These are phyloP conservation scores for Klebsormidium nitens DNA, from an alignment of 139 green algal species.

Conservation along the genomic window DNA sequence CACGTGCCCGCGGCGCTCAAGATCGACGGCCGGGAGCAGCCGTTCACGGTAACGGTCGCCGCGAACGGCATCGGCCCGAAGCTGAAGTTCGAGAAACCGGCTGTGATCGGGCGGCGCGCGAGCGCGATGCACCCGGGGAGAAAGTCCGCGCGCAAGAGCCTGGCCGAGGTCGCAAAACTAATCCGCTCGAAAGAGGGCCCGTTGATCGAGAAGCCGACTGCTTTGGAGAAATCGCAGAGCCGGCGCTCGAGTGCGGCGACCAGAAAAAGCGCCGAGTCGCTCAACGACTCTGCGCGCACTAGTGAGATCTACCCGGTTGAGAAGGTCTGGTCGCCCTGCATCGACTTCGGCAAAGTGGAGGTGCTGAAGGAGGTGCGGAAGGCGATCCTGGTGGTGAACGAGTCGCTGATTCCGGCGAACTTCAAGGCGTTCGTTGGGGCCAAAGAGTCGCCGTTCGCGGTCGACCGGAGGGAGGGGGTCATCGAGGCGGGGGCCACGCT, in stretches of 20 bases:
- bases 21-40: constrained; percentile 46
- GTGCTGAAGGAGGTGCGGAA: constrained; percentile 56
- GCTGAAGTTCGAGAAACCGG: constrained; percentile 60
- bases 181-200: too few relatives aligned
- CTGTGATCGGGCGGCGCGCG: too few relatives aligned
- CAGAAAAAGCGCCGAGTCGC: neutral
- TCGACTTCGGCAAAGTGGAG: constrained; percentile 57
- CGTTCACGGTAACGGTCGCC: constrained; percentile 58
- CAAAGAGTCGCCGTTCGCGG: constrained; percentile 53
- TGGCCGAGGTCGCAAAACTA: too few relatives aligned
- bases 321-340: too few relatives aligned
- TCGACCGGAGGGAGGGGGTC: constrained; percentile 47
- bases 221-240: neutral
- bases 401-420: constrained; percentile 59
- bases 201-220: neutral
- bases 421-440: constrained; percentile 64
- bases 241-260: neutral
- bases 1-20: constrained; percentile 61
- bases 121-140: neutral
- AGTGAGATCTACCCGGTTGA: too few relatives aligned
- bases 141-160: too few relatives aligned
- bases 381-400: constrained; percentile 59
- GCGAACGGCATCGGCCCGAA: constrained; percentile 55
- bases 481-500: constrained; percentile 45
- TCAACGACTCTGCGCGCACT: too few relatives aligned